Conservation (phyloP, 2,329 filamentous ascomycete species). For the Trichophyton verrucosum region DNA sequence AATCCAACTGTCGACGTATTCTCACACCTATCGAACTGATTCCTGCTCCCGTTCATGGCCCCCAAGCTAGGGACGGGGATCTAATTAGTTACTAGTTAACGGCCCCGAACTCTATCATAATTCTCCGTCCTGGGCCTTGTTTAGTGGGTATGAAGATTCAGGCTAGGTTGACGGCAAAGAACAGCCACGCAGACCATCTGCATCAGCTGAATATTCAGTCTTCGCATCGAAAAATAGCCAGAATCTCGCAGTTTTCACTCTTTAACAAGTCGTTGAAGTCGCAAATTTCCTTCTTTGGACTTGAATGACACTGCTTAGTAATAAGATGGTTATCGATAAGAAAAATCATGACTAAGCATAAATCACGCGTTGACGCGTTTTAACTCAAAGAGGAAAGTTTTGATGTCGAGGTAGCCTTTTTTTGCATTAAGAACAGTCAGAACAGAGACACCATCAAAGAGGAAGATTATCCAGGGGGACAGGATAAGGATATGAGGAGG, state of each 20-base stretch:
- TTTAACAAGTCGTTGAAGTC: not conserved
- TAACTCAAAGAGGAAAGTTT: not conserved
- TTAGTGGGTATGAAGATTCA: not conserved
- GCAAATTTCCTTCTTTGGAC: not conserved
- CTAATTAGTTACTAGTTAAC: not conserved
- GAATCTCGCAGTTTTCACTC: not conserved
- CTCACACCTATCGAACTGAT: too few species aligned
- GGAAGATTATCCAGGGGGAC: not conserved
- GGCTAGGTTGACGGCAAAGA: not conserved
- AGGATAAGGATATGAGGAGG: not conserved
- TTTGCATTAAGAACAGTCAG: not conserved
- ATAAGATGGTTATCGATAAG: not conserved
- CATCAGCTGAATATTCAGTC: not conserved
- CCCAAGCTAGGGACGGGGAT: not conserved
- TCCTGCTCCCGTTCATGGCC: not conserved
- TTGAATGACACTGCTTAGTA: not conserved
- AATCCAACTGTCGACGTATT: too few species aligned
- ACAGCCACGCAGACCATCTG: not conserved
- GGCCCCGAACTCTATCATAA: not conserved
- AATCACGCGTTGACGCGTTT: not conserved
- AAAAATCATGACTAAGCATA: not conserved
- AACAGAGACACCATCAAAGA: not conserved
- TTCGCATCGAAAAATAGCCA: not conserved
- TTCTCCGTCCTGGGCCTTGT: not conserved
- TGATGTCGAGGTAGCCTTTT: not conserved